Conservation (phyloP, 1,284 basidiomycete species). For the Pseudozyma pruni region DNA sequence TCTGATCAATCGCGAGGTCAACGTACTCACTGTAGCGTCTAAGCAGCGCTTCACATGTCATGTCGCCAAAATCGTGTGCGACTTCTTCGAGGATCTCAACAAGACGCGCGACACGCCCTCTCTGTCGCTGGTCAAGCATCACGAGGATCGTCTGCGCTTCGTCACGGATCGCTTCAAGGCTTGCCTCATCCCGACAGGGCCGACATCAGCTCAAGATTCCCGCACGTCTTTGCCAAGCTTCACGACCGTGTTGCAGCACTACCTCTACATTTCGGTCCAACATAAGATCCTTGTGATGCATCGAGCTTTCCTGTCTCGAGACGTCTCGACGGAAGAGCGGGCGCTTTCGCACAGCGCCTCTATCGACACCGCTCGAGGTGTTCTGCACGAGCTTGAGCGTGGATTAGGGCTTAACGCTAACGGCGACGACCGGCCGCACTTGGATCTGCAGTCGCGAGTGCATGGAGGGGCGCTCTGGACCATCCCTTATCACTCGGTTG, state of each 20-base stretch:
- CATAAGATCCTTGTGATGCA: conserved; percentile 55
- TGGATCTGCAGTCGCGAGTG: conserved; percentile 42
- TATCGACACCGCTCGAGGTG: conserved; percentile 47
- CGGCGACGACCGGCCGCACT: conserved; percentile 31
- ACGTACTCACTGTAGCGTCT: conserved; percentile 45
- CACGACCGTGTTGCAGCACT: conserved; percentile 43
- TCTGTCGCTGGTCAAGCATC: conserved; percentile 36
- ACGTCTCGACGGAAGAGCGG: conserved; percentile 30
- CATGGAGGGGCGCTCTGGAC: conserved; percentile 54
- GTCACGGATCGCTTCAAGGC: conserved; percentile 47
- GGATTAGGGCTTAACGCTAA: conserved; percentile 37
- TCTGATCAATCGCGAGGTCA: conserved; percentile 40
- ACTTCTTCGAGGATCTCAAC: conserved; percentile 51
- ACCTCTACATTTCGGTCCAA: conserved; percentile 50
- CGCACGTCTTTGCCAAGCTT: conserved; percentile 30
- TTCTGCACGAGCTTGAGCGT: conserved; percentile 43
- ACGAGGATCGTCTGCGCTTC: conserved; percentile 40
- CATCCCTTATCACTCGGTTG: conserved; percentile 51
- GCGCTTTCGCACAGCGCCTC: conserved; percentile 39
- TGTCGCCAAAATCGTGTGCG: conserved; percentile 49
- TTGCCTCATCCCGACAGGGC: conserved; percentile 22
- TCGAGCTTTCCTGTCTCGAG: conserved; percentile 47
- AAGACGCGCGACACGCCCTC: conserved; percentile 29
- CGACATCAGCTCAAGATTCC: conserved; percentile 11
- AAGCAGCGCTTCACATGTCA: conserved; percentile 52